Conservation (phyloP, 139 green algal genomes). For the Auxenochlorella pyrenoidosa region DNA sequence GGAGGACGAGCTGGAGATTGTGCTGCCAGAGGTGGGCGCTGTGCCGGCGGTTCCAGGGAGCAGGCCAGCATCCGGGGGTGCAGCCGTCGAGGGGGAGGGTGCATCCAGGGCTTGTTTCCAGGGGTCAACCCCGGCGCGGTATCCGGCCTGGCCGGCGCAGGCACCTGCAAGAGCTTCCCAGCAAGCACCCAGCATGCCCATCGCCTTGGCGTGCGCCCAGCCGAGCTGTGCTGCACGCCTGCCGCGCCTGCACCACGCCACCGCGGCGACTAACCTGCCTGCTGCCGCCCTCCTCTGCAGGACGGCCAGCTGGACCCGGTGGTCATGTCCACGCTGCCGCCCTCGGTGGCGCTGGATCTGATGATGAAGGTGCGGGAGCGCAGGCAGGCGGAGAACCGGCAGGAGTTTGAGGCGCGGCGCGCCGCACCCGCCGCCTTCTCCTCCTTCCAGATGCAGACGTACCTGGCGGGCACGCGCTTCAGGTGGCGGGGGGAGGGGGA, state of each 20-base stretch:
- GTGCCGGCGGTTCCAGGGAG: too few relatives aligned
- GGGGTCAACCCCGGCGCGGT: too few relatives aligned
- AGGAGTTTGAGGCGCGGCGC: conserved; percentile 67
- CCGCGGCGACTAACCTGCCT: too few relatives aligned
- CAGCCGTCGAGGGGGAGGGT: too few relatives aligned
- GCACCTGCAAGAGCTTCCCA: too few relatives aligned
- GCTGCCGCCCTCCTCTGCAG: not conserved
- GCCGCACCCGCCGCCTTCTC: conserved; percentile 65
- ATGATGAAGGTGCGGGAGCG: conserved; percentile 80
- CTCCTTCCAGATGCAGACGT: conserved; percentile 80
- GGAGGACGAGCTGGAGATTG: conserved; percentile 39
- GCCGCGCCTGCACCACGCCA: not conserved
- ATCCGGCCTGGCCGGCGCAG: too few relatives aligned
- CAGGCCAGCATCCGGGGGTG: too few relatives aligned
- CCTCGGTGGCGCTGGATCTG: conserved; percentile 88
- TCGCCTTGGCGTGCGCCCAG: too few relatives aligned
- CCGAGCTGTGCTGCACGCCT: not conserved
- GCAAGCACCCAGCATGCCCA: too few relatives aligned
- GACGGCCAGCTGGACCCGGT: conserved; percentile 68
- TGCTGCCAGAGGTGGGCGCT: conserved; percentile 45
- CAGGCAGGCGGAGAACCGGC: conserved; percentile 70
- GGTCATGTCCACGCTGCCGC: conserved; percentile 85
- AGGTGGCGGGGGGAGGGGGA: conserved; percentile 5
- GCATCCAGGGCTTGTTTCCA: too few relatives aligned
- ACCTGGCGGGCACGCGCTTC: conserved; percentile 69